Conservation (phyloP, 2,329 filamentous ascomycete genomes). For the Hymenoscyphus scutula region DNA sequence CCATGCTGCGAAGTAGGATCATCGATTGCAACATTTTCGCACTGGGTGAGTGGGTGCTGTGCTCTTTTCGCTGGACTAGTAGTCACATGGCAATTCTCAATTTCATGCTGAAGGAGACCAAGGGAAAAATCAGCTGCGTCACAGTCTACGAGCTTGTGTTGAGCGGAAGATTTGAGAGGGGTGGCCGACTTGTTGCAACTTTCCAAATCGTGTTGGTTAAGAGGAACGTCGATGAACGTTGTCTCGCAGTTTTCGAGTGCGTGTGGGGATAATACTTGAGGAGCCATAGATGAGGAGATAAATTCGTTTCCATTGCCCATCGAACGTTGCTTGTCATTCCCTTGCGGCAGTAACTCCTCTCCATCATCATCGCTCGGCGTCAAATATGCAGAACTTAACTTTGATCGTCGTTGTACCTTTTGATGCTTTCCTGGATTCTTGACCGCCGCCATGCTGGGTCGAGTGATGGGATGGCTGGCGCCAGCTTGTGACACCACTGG, state of each 20-base stretch:
- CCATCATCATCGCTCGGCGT: conserved; percentile 11
- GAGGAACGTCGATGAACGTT: background rate
- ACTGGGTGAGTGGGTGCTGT: background rate
- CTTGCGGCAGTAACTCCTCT: conserved; percentile 5
- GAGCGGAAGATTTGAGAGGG: background rate
- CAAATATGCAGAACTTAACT: conserved; percentile 8
- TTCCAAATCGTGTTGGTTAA: background rate
- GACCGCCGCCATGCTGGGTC: background rate
- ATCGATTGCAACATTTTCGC: background rate
- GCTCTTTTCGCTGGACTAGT: background rate
- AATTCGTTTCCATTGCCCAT: background rate
- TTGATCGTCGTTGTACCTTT: conserved; percentile 7
- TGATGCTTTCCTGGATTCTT: background rate
- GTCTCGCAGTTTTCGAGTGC: background rate
- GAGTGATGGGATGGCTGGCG: background rate
- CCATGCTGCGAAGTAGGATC: background rate
- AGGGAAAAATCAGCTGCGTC: background rate
- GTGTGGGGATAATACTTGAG: background rate
- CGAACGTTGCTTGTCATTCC: background rate
- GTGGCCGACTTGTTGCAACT: background rate
- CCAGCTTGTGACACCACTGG: background rate
- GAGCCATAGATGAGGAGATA: background rate
- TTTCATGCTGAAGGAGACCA: too few relatives aligned
- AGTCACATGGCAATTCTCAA: background rate
- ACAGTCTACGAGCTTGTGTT: background rate